A percentile compares a stretch with the other conserved stretches of the same genome.
Evolutionary conservation across 2,329 filamentous ascomycete species (phyloP).

Genomic region (Xylariaceae sp.): DNA sequence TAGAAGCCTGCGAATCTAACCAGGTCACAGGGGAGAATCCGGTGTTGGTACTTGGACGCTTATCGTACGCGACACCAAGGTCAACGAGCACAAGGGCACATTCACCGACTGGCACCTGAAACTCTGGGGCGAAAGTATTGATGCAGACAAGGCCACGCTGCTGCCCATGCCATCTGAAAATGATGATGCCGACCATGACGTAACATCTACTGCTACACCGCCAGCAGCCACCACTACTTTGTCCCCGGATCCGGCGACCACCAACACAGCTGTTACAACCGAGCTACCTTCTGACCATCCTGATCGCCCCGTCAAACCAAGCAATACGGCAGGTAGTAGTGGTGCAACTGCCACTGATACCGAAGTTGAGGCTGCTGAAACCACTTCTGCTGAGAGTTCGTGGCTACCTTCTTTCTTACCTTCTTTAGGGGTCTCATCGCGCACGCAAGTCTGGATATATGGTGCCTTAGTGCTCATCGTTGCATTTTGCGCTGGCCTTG

Average conservation of each 20-base stretch:
- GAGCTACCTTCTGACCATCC: slow-evolving; percentile 58
- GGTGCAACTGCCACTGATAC: slow-evolving; percentile 24
- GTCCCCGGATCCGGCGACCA: slow-evolving; percentile 36
- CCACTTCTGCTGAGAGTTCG: slow-evolving; percentile 46
- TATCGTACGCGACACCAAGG: slow-evolving; percentile 76
- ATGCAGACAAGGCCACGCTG: slow-evolving; percentile 65
- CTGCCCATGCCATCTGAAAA: slow-evolving; percentile 78
- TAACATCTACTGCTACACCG: slow-evolving; percentile 57
- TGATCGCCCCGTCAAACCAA: slow-evolving; percentile 54
- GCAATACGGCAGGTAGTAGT: slow-evolving; percentile 23
- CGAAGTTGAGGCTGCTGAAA: slow-evolving; percentile 26
- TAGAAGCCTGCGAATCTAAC: slow-evolving; percentile 27
- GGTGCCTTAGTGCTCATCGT: slow-evolving; percentile 80
- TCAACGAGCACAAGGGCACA: slow-evolving; percentile 71
- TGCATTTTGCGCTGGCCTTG: slow-evolving; percentile 75
- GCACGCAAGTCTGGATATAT: slow-evolving; percentile 91
- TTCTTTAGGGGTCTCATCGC: slow-evolving; percentile 81
- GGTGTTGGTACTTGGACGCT: slow-evolving; percentile 89
- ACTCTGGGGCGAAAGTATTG: slow-evolving; percentile 86
- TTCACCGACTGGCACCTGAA: slow-evolving; percentile 93
- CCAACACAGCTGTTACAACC: slow-evolving; percentile 38
- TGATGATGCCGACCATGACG: slow-evolving; percentile 78
- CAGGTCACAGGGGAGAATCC: slow-evolving; percentile 67
- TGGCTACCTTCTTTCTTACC: slow-evolving; percentile 85
- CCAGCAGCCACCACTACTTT: slow-evolving; percentile 62